phyloP scores from a whole-genome alignment of 2,329 filamentous ascomycete species.

The Tolypocladium guangdongense region DNA sequence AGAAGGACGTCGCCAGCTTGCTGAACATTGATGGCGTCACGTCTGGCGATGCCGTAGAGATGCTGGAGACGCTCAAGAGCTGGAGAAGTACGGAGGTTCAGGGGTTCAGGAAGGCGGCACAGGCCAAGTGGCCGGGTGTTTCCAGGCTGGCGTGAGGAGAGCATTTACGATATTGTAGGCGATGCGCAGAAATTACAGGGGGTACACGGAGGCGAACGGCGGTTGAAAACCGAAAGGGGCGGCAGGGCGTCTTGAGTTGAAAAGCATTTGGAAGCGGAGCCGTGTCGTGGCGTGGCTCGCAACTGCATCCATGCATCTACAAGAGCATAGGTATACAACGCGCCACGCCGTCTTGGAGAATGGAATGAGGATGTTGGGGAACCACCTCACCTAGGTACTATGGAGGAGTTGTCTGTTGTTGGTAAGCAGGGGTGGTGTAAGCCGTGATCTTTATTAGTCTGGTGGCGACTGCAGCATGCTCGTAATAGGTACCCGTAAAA shows the following conservation, averaged over 20 bases:
- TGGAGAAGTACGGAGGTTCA: slow-evolving; percentile 40
- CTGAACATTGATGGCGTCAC: slow-evolving; percentile 39
- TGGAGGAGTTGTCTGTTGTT: no score
- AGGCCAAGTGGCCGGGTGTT: slow-evolving; percentile 39
- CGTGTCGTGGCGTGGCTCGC: background rate
- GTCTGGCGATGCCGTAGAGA: slow-evolving; percentile 43
- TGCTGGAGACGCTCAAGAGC: slow-evolving; percentile 29
- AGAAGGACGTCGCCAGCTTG: slow-evolving; percentile 51
- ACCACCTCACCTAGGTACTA: no score
- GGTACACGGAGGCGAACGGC: background rate
- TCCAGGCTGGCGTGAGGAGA: slow-evolving; percentile 29
- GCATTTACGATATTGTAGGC: background rate
- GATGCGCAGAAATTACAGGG: background rate
- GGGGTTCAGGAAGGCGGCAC: slow-evolving; percentile 36
- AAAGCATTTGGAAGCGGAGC: slow-evolving; percentile 1
- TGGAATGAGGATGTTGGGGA: background rate
- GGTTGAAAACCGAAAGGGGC: background rate
- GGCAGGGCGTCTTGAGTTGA: background rate
- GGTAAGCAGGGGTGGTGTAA: no score
- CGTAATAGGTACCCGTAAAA: background rate
- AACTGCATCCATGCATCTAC: background rate
- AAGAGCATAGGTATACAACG: background rate
- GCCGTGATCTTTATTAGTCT: no score
- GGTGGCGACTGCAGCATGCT: no score
- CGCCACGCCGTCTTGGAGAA: background rate